These are phyloP conservation scores for Boletus vermiculosoides DNA, from an alignment of 768 basidiomycete genomes.

Conservation along the genomic window DNA sequence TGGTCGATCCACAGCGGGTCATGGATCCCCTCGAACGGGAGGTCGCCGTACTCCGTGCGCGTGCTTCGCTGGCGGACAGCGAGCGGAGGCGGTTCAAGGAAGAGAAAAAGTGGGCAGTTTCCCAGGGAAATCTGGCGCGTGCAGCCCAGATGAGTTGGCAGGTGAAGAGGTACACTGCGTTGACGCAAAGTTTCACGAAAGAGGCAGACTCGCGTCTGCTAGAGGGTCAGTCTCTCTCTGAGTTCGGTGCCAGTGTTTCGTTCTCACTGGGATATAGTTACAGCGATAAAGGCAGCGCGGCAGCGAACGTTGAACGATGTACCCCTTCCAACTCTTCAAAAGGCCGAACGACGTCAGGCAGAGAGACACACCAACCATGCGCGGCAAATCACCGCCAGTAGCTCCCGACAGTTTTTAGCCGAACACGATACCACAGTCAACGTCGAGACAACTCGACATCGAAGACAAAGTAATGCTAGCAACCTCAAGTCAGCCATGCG, in stretches of 20 bases:
- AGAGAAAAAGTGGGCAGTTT: conserved; percentile 83
- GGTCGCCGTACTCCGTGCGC: conserved; percentile 69
- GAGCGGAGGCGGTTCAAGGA: conserved; percentile 82
- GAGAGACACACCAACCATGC: conserved; percentile 33
- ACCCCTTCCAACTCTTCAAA: conserved; percentile 23
- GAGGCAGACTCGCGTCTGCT: conserved; percentile 71
- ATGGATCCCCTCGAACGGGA: conserved; percentile 71
- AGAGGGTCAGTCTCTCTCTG: conserved; percentile 46
- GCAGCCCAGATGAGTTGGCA: conserved; percentile 83
- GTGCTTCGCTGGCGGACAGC: conserved; percentile 78
- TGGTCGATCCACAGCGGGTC: conserved; percentile 54
- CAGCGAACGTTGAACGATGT: conserved; percentile 12
- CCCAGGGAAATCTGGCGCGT: conserved; percentile 71
- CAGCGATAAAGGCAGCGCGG: conserved; percentile 26
- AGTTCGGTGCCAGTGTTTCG: neutral
- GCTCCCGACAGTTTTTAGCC: conserved; percentile 27
- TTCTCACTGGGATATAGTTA: conserved; percentile 22
- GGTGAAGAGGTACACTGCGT: conserved; percentile 73
- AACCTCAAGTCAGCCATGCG: conserved; percentile 40
- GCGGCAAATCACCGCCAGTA: conserved; percentile 13
- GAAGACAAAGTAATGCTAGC: conserved; percentile 29
- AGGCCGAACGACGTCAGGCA: conserved; percentile 18
- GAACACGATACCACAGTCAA: conserved; percentile 33
- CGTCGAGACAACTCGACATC: conserved; percentile 28
- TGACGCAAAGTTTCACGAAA: conserved; percentile 77